Evolutionary conservation across 2,329 filamentous ascomycete genomes (phyloP).

Genomic region (Claviceps sp.): DNA sequence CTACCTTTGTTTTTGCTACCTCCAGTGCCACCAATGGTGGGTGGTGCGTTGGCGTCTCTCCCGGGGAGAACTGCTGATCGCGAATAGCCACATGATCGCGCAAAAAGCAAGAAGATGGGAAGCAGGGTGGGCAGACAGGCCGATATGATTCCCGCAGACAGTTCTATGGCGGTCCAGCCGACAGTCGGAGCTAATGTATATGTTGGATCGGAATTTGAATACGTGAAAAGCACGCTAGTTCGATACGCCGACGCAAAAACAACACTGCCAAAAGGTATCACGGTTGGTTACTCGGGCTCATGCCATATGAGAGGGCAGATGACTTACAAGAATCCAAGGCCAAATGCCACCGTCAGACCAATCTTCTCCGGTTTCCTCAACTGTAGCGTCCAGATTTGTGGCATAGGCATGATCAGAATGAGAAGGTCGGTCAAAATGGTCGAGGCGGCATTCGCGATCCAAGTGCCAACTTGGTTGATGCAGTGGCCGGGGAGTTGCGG

Average conservation of each 20-base stretch:
- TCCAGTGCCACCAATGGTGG: constrained; percentile 12
- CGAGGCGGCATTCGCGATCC: constrained; percentile 34
- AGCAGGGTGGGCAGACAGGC: constrained; percentile 39
- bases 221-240: constrained; percentile 32
- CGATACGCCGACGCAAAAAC: constrained; percentile 35
- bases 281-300: neutral
- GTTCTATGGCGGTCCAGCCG: constrained; percentile 35
- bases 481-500: constrained; percentile 29
- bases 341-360: constrained; percentile 29
- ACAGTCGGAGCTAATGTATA: constrained; percentile 32
- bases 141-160: constrained; percentile 36
- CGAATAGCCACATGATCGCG: constrained; percentile 28
- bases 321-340: constrained; percentile 30
- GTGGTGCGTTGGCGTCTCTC: constrained; percentile 10
- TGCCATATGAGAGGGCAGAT: neutral
- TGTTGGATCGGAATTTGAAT: constrained; percentile 24
- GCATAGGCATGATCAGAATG: constrained; percentile 30
- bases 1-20: constrained; percentile 5
- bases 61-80: constrained; percentile 11
- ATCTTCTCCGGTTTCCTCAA: constrained; percentile 27
- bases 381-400: constrained; percentile 32
- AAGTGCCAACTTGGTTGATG: constrained; percentile 35
- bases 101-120: constrained; percentile 26
- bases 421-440: constrained; percentile 33
- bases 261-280: constrained; percentile 18